phyloP scores from a whole-genome alignment of 441 rosid genomes.

The Jatropha multifida region DNA sequence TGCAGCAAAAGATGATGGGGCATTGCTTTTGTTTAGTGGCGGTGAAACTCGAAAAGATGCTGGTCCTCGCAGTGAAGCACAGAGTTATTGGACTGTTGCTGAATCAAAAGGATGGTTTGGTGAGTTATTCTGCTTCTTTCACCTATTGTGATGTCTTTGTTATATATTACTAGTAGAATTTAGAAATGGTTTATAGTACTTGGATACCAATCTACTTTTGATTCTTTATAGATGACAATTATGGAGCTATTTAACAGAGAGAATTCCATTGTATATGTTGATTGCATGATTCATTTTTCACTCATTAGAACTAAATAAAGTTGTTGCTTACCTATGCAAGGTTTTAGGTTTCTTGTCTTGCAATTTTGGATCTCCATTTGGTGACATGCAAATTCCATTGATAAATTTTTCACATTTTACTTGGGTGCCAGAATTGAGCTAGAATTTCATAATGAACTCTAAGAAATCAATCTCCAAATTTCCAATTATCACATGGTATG shows the following conservation, averaged over 20 bases:
- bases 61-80: slow-evolving; percentile 96
- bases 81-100: slow-evolving; percentile 96
- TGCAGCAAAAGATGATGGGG: slow-evolving; percentile 55
- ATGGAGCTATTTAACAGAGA: slow-evolving; percentile 1
- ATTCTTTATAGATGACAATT: not conserved
- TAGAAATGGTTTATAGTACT: not conserved
- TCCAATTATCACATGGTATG: not conserved
- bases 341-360: not conserved
- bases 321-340: not conserved
- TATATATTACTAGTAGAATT: not conserved
- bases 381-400: not conserved
- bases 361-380: not conserved
- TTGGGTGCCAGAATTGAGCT: not conserved
- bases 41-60: slow-evolving; percentile 95
- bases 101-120: slow-evolving; percentile 96
- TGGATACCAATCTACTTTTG: slow-evolving; percentile 5
- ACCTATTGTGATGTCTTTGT: not conserved
- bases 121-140: slow-evolving; percentile 40
- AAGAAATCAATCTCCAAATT: not conserved
- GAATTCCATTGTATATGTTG: not conserved
- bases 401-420: not conserved
- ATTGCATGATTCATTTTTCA: not conserved
- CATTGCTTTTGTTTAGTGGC: slow-evolving; percentile 92
- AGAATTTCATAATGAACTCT: not conserved
- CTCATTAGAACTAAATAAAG: not conserved